phyloP scores from a whole-genome alignment of 352 stramenopile genomes.

The Aphanomyces invadans region DNA sequence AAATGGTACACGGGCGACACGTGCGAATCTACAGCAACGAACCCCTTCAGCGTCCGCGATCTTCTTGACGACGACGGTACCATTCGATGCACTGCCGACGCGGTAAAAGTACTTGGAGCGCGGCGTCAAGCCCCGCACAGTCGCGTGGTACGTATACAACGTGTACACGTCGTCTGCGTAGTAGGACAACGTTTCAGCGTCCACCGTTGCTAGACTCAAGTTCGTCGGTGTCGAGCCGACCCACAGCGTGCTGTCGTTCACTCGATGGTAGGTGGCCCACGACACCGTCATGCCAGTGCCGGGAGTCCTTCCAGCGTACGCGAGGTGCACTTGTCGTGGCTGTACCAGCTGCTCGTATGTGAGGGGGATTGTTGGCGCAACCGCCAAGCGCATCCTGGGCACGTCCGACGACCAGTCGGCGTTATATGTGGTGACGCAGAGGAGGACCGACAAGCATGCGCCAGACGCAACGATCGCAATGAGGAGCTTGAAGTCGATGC shows the following conservation, averaged over 20 bases:
- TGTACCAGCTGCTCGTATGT: background rate
- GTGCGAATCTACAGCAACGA: background rate
- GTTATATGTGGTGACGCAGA: background rate
- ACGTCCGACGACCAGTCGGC: background rate
- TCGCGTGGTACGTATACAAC: conserved; percentile 40
- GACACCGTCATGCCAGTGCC: conserved; percentile 53
- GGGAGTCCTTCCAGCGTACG: conserved; percentile 36
- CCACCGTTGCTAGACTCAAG: conserved; percentile 23
- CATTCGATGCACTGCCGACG: conserved; percentile 31
- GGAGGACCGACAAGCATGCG: background rate
- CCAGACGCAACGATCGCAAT: background rate
- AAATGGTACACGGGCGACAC: conserved; percentile 18
- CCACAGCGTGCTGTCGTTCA: conserved; percentile 42
- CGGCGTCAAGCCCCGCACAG: conserved; percentile 27
- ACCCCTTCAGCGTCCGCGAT: no score
- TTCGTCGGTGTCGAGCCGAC: conserved; percentile 29
- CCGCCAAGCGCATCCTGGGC: background rate
- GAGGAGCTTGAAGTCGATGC: background rate
- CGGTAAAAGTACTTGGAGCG: conserved; percentile 45
- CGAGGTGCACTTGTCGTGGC: conserved; percentile 50
- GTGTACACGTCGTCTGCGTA: conserved; percentile 45
- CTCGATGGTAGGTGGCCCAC: conserved; percentile 43
- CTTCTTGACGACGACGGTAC: no score
- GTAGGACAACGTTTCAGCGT: conserved; percentile 34
- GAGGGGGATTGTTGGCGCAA: background rate